Evolutionary conservation across 768 basidiomycete species (phyloP), one percentile per base, ranked within the genome.

Genomic region (Tulasnella sp.): DNA sequence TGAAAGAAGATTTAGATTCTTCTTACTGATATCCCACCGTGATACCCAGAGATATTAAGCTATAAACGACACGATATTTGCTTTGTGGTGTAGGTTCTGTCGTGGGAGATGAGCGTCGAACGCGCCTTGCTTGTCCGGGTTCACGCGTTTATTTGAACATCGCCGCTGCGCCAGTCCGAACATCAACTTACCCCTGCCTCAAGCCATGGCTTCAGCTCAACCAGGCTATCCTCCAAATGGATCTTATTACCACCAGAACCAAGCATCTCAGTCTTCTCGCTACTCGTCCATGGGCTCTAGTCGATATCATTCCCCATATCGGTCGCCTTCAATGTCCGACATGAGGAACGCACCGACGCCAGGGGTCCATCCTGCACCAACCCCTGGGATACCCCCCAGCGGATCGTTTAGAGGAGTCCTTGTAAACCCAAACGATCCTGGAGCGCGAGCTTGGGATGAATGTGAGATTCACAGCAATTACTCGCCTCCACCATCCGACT

Each of bases 321-420:
- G 58, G 25, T 64, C 58, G 11, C 58, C 58, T 64, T 64, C 58
- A 64, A 31, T 64, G 58, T 64, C 58, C 58, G 58, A 58, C 54
- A 58, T 58, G 54, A 58, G 54, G 54, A 25, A 31, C 31, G 58
- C 58, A 64, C 58, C 58, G 12, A 64, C 58, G 71, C 71, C 71
- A 34, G 71, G 39, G 71, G 49, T 42, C 29, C 42, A 74, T 25
- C 73, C 42, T 19, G 45, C 42, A 52, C 29, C 34, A 11, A 31
- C 52, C 42, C 73, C 73, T 22, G 37, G 36, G 3, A 9, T n/a
- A 22, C 73, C 52, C 34, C 5, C 73, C 19, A 52, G 19, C 12
- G 49, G 73, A 42, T 37, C 73, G 19, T 74, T 74, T 25, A 67
- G 52, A 74, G 73, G 73, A 9, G 73, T 74, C 19, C 42, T 74